phyloP scores from a whole-genome alignment of 202 grass and related monocot genomes.

The Carex sylvatica region DNA sequence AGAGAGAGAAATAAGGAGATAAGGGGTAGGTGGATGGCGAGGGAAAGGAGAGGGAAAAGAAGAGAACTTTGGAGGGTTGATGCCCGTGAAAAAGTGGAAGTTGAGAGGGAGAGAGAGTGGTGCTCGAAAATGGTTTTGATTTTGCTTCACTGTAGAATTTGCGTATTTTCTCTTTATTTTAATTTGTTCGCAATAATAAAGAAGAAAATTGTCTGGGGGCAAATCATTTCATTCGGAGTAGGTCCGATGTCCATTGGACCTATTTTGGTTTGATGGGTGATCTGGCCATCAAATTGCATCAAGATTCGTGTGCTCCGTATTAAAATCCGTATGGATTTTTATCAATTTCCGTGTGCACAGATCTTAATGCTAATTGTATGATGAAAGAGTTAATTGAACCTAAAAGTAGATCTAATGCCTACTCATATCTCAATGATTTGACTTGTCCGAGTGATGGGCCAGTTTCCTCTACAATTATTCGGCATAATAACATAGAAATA shows the following conservation, averaged over 20 bases:
- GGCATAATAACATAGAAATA: neutral
- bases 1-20: neutral
- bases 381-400: too few relatives aligned
- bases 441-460: neutral
- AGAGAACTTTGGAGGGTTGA: slow-evolving; percentile 50
- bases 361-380: too few relatives aligned
- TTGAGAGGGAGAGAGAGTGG: slow-evolving; percentile 25
- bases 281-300: too few relatives aligned
- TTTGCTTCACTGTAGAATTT: slow-evolving; percentile 15
- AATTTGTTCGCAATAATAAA: neutral
- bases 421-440: too few relatives aligned
- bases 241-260: too few relatives aligned
- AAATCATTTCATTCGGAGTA: too few relatives aligned
- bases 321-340: too few relatives aligned
- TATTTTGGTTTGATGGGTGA: too few relatives aligned
- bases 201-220: neutral
- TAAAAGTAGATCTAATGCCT: too few relatives aligned
- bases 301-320: too few relatives aligned
- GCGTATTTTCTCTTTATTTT: neutral
- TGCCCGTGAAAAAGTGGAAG: slow-evolving; percentile 60
- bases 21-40: slow-evolving; percentile 49
- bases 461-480: slow-evolving; percentile 13
- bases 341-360: too few relatives aligned
- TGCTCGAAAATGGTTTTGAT: slow-evolving; percentile 18
- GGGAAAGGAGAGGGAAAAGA: slow-evolving; percentile 62